phyloP scores from a whole-genome alignment of 2,329 filamentous ascomycete genomes.

The Trichoderma endophyticum region DNA sequence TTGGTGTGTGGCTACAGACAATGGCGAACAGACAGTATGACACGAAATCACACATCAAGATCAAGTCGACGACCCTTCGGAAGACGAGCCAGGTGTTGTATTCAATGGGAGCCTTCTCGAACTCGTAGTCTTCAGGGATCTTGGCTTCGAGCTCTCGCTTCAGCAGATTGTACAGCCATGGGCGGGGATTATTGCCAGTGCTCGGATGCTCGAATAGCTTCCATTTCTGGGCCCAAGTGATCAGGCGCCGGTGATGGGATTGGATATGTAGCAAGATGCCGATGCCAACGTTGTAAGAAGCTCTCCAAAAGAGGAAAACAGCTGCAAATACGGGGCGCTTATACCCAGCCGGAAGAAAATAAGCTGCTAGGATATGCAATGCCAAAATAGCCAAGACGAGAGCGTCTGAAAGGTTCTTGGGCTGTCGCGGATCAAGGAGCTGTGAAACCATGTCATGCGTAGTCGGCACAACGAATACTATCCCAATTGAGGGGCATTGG shows the following conservation, averaged over 20 bases:
- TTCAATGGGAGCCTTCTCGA: slow-evolving; percentile 89
- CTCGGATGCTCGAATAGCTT: slow-evolving; percentile 81
- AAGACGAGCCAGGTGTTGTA: slow-evolving; percentile 99
- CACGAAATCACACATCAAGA: slow-evolving; percentile 97
- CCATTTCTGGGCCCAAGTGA: slow-evolving; percentile 82
- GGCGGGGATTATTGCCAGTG: slow-evolving; percentile 77
- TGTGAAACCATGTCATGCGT: slow-evolving; percentile 99
- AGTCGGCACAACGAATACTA: slow-evolving; percentile 92
- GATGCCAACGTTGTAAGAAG: slow-evolving; percentile 90
- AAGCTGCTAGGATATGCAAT: slow-evolving; percentile 70
- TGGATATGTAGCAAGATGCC: slow-evolving; percentile 85
- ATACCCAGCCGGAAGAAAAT: slow-evolving; percentile 63
- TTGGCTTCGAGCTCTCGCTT: slow-evolving; percentile 92
- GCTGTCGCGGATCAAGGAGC: slow-evolving; percentile 87
- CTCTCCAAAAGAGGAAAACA: slow-evolving; percentile 88
- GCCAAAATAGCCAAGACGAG: slow-evolving; percentile 76
- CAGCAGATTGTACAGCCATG: slow-evolving; percentile 76
- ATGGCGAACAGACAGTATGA: slow-evolving; percentile 96
- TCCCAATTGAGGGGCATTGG: not conserved
- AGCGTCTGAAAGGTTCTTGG: slow-evolving; percentile 88
- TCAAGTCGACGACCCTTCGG: slow-evolving; percentile 89
- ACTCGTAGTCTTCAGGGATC: slow-evolving; percentile 88
- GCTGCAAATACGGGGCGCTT: slow-evolving; percentile 76
- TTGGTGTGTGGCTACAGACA: slow-evolving; percentile 75
- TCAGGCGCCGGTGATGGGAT: slow-evolving; percentile 81